These are phyloP conservation scores for Penicillium lividum DNA, from an alignment of 495 filamentous ascomycete species.

Conservation along the genomic window DNA sequence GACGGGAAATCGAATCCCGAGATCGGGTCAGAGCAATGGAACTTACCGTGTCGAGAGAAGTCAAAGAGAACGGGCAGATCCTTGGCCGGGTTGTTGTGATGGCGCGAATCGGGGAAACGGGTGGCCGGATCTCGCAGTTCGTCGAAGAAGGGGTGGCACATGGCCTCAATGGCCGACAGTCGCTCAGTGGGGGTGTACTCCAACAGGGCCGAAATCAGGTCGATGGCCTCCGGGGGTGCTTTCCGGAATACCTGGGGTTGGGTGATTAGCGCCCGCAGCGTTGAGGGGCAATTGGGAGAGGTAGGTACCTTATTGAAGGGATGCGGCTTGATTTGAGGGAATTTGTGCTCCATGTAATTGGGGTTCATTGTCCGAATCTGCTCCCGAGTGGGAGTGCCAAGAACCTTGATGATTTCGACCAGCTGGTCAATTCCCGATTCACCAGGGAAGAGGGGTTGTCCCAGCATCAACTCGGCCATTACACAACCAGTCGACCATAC, in stretches of 20 bases:
- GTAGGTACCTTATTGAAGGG: constrained; percentile 85
- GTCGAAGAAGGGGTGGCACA: constrained; percentile 99
- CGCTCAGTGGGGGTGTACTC: constrained; percentile 98
- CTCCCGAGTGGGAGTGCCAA: constrained; percentile 96
- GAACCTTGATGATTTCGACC: constrained; percentile 99
- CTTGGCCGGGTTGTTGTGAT: constrained; percentile 70
- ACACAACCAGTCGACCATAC: constrained; percentile 99
- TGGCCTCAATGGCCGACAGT: constrained; percentile 89
- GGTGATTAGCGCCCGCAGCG: constrained; percentile 20
- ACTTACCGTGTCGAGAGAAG: constrained; percentile 89
- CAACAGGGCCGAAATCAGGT: constrained; percentile 87
- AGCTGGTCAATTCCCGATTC: constrained; percentile 98
- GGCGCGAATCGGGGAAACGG: constrained; percentile 88
- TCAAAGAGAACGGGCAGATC: constrained; percentile 90
- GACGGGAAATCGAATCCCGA: not conserved
- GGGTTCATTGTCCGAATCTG: constrained; percentile 99
- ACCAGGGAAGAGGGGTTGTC: constrained; percentile 97
- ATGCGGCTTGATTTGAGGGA: constrained; percentile 99
- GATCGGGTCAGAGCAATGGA: constrained; percentile 2
- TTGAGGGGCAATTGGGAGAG: too few relatives aligned
- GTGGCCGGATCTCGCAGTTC: constrained; percentile 89
- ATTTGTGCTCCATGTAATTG: constrained; percentile 99
- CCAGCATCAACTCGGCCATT: constrained; percentile 99
- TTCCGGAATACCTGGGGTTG: constrained; percentile 80
- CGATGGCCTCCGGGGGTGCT: constrained; percentile 88